These are phyloP conservation scores for Pseudogymnoascus sp. DNA, from an alignment of 2,329 filamentous ascomycete genomes.

Conservation along the genomic window DNA sequence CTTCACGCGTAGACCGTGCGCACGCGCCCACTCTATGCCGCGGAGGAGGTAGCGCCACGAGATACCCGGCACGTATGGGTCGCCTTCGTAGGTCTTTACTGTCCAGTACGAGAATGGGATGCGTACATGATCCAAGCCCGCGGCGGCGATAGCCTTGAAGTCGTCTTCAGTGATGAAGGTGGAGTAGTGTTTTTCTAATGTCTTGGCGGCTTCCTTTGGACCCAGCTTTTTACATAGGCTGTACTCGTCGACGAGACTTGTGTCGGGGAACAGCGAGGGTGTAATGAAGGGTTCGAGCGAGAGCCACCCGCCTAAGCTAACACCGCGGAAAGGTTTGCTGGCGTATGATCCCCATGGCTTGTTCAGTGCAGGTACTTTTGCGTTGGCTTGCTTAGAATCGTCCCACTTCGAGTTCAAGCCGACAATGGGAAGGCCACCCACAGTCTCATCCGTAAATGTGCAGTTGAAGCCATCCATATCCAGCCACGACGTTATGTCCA, in stretches of 20 bases:
- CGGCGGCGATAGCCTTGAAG: slow-evolving; percentile 74
- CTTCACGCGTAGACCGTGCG: slow-evolving; percentile 85
- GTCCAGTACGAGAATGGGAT: slow-evolving; percentile 97
- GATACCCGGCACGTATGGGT: slow-evolving; percentile 79
- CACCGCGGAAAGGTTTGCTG: slow-evolving; percentile 70
- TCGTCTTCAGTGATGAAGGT: slow-evolving; percentile 77
- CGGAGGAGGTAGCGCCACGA: slow-evolving; percentile 91
- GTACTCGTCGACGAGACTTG: slow-evolving; percentile 77
- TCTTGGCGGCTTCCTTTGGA: slow-evolving; percentile 48
- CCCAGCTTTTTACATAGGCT: slow-evolving; percentile 68
- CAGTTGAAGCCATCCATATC: slow-evolving; percentile 87
- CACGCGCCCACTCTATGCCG: slow-evolving; percentile 85
- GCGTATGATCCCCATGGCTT: slow-evolving; percentile 69
- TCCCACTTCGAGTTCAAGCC: slow-evolving; percentile 80
- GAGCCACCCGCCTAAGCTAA: slow-evolving; percentile 92
- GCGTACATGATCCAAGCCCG: slow-evolving; percentile 91
- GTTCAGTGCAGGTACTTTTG: slow-evolving; percentile 68
- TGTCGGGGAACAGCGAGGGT: slow-evolving; percentile 71
- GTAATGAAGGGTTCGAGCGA: slow-evolving; percentile 92
- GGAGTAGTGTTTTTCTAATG: slow-evolving; percentile 82
- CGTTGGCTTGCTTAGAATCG: slow-evolving; percentile 69
- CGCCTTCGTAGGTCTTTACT: slow-evolving; percentile 70
- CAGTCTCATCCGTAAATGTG: slow-evolving; percentile 77
- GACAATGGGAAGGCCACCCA: slow-evolving; percentile 82
- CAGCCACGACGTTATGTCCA: slow-evolving; percentile 53